phyloP scores from a whole-genome alignment of 2,329 filamentous ascomycete species.

The Colletotrichum agaves region DNA sequence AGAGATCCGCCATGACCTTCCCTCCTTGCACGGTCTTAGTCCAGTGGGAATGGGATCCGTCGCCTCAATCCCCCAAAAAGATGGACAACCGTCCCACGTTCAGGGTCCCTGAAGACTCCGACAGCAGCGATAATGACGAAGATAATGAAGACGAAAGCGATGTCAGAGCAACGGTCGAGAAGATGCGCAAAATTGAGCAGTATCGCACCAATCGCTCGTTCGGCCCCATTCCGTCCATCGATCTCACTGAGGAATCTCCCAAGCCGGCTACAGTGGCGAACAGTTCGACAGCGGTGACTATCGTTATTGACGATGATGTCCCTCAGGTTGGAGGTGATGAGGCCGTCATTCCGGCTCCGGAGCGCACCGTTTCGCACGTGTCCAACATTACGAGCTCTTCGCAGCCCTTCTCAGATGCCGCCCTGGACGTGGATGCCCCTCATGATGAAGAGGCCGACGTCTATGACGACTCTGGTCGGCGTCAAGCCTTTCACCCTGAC shows the following conservation, averaged over 20 bases:
- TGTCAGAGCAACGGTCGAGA: slow-evolving; percentile 21
- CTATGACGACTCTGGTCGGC: background rate
- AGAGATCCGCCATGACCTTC: slow-evolving; percentile 48
- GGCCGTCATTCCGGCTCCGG: background rate
- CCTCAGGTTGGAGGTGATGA: background rate
- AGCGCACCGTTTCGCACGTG: background rate
- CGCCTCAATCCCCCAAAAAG: background rate
- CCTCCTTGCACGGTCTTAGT: slow-evolving; percentile 52
- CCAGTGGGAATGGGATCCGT: slow-evolving; percentile 43
- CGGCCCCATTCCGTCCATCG: slow-evolving; percentile 10
- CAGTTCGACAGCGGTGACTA: background rate
- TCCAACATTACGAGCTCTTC: background rate
- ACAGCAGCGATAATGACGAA: slow-evolving; percentile 45
- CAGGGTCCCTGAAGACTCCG: slow-evolving; percentile 55
- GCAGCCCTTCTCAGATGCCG: background rate
- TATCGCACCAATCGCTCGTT: background rate
- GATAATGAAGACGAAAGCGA: slow-evolving; percentile 41
- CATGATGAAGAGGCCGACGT: slow-evolving; percentile 17
- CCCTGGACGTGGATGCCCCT: slow-evolving; percentile 16
- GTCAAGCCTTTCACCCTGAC: background rate
- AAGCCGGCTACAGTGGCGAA: background rate
- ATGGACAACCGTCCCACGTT: slow-evolving; percentile 42
- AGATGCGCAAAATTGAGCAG: slow-evolving; percentile 11
- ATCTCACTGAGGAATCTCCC: slow-evolving; percentile 21
- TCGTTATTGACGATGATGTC: slow-evolving; percentile 15